These are phyloP conservation scores for Juncus inflexus DNA, from an alignment of 176 grass and related monocot genomes.

Conservation along the genomic window DNA sequence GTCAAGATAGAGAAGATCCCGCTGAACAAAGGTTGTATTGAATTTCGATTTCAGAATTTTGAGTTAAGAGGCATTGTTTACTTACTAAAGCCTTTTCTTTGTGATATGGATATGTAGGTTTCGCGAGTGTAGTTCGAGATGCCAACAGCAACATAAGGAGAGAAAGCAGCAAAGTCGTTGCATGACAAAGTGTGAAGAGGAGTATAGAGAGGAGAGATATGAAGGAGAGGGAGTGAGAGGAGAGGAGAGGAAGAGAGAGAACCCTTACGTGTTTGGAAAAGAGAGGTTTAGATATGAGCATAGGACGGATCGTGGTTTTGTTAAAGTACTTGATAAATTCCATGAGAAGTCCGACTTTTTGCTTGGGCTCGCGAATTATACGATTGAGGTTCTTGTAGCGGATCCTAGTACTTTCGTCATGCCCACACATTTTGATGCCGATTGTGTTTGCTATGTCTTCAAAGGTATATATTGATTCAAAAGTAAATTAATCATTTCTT, in stretches of 20 bases:
- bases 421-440: slow-evolving; percentile 62
- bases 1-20: slow-evolving; percentile 18
- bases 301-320: slow-evolving; percentile 31
- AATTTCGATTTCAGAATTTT: background rate
- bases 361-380: slow-evolving; percentile 42
- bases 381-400: slow-evolving; percentile 48
- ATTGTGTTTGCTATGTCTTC: slow-evolving; percentile 56
- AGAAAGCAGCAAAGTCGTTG: background rate
- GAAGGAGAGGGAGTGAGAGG: background rate
- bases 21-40: slow-evolving; percentile 9
- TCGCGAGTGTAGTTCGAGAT: slow-evolving; percentile 1
- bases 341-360: slow-evolving; percentile 32
- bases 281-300: slow-evolving; percentile 48
- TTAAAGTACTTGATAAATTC: slow-evolving; percentile 52
- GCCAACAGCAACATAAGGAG: slow-evolving; percentile 6
- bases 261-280: slow-evolving; percentile 52
- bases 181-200: background rate
- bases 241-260: slow-evolving; percentile 5
- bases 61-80: too few relatives aligned
- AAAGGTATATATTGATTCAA: slow-evolving; percentile 27
- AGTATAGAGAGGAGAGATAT: slow-evolving; percentile 7
- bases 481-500: background rate
- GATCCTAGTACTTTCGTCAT: slow-evolving; percentile 45
- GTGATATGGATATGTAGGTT: too few relatives aligned
- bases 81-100: too few relatives aligned